phyloP scores from a whole-genome alignment of 371 early-diverging fungal species.

The Funneliformis caledonium region DNA sequence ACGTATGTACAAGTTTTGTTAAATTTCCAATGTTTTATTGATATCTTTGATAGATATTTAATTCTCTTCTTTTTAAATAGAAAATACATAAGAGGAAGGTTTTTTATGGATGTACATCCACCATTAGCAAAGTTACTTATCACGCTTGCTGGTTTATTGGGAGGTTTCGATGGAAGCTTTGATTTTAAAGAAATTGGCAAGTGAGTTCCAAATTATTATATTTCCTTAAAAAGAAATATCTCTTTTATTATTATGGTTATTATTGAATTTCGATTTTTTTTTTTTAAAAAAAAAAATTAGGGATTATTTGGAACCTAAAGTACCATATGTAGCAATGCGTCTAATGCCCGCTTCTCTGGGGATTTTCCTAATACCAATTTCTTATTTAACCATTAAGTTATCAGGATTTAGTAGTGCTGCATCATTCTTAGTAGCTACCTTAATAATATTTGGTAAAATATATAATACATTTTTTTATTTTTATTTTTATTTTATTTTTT shows the following conservation, averaged over 20 bases:
- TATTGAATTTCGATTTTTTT: background rate
- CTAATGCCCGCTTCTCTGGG: slow-evolving; percentile 76
- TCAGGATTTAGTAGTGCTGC: slow-evolving; percentile 73
- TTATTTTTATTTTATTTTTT: slow-evolving; percentile 14
- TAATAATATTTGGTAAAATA: slow-evolving; percentile 71
- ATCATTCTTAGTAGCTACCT: slow-evolving; percentile 68
- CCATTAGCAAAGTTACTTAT: slow-evolving; percentile 96
- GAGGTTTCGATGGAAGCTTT: slow-evolving; percentile 88
- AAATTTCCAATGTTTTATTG: background rate
- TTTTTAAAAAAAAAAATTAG: slow-evolving; percentile 37
- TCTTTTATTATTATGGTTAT: slow-evolving; percentile 37
- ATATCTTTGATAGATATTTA: background rate
- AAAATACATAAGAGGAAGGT: slow-evolving; percentile 88
- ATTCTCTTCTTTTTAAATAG: slow-evolving; percentile 44
- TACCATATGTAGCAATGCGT: slow-evolving; percentile 89
- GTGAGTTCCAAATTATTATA: slow-evolving; percentile 51
- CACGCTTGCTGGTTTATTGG: slow-evolving; percentile 73
- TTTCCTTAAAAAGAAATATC: slow-evolving; percentile 45
- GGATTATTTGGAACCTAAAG: slow-evolving; percentile 65
- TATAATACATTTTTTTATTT: background rate
- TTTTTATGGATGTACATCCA: slow-evolving; percentile 99
- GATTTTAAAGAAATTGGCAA: slow-evolving; percentile 86
- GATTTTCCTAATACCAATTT: slow-evolving; percentile 74
- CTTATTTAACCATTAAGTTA: slow-evolving; percentile 80
- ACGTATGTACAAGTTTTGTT: slow-evolving; percentile 27